Evolutionary conservation across 192 early-diverging fungal species (phyloP).

Genomic region (Cetraspora pellucida): DNA sequence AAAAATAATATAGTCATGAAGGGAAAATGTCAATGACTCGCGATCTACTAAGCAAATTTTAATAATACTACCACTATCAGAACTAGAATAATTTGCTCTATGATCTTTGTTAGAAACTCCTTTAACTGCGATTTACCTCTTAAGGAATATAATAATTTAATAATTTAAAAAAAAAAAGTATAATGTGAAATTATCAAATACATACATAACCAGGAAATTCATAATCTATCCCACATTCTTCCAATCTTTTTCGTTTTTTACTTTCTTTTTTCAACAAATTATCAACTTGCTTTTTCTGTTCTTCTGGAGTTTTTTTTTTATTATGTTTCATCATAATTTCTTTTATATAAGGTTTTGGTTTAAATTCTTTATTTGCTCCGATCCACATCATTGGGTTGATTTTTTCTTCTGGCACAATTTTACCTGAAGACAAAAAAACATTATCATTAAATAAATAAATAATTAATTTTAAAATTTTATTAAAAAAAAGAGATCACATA

Average conservation of each 20-base stretch:
- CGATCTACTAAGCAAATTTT: too few species aligned
- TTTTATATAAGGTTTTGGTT: slow-evolving; percentile 61
- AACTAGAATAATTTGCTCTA: too few species aligned
- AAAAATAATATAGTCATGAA: too few species aligned
- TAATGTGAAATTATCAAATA: not conserved
- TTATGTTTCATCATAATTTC: slow-evolving; percentile 64
- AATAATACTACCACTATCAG: too few species aligned
- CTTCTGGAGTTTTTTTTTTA: slow-evolving; percentile 57
- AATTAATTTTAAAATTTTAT: not conserved
- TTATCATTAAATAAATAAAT: too few species aligned
- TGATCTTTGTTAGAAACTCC: too few species aligned
- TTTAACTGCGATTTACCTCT: too few species aligned
- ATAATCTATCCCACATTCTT: slow-evolving; percentile 81
- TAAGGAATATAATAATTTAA: not conserved
- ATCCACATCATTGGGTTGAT: slow-evolving; percentile 77
- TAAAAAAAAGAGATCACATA: slow-evolving; percentile 44
- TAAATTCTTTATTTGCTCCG: slow-evolving; percentile 72
- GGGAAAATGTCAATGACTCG: too few species aligned
- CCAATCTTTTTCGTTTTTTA: slow-evolving; percentile 63
- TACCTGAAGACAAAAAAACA: slow-evolving; percentile 40
- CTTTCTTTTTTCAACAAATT: slow-evolving; percentile 60
- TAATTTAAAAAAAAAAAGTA: not conserved
- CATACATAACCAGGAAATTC: slow-evolving; percentile 77
- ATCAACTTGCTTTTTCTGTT: slow-evolving; percentile 49
- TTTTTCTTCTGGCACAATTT: slow-evolving; percentile 67